These are phyloP conservation scores for Auxenochlorella pyrenoidosa DNA, from an alignment of 139 green algal genomes.

Conservation along the genomic window DNA sequence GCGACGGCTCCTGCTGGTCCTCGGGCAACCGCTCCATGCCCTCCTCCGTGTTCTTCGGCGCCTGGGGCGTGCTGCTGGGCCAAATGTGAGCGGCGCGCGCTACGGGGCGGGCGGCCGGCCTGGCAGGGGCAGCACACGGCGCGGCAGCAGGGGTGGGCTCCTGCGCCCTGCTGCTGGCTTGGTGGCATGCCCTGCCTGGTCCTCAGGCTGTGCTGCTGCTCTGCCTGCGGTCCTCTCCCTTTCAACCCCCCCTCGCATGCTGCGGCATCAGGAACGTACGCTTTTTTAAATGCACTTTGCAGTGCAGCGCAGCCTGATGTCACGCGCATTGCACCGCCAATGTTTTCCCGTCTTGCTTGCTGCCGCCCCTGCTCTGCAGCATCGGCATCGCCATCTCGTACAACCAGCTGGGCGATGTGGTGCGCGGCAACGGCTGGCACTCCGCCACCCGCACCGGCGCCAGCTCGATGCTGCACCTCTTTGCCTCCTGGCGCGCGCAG, in stretches of 20 bases:
- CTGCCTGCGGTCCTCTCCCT: not conserved
- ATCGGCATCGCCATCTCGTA: not conserved
- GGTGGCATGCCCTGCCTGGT: not conserved
- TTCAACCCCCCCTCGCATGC: too few relatives aligned
- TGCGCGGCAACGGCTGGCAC: not conserved
- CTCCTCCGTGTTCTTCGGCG: slow-evolving; percentile 11
- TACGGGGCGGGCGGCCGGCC: not conserved
- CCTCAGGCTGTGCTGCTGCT: not conserved
- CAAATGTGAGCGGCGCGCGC: slow-evolving; percentile 1
- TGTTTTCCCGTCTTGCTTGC: too few relatives aligned
- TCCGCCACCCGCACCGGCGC: slow-evolving; percentile 12
- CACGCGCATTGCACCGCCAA: too few relatives aligned
- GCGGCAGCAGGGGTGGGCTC: too few relatives aligned
- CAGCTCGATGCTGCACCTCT: slow-evolving; percentile 10
- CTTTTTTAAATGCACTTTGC: not conserved
- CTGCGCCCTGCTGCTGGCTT: not conserved
- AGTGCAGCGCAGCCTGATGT: not conserved
- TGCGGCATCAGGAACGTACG: too few relatives aligned
- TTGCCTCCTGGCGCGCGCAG: not conserved
- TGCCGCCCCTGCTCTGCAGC: not conserved
- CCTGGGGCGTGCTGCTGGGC: slow-evolving; percentile 13
- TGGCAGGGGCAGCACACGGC: too few relatives aligned
- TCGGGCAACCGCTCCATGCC: slow-evolving; percentile 3
- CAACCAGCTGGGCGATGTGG: slow-evolving; percentile 18
- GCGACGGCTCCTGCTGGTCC: slow-evolving; percentile 31